Percentiles rank a stretch among this genome's conserved stretches.
These are phyloP conservation scores for Coffea humblotiana DNA, from an alignment of 305 asterid genomes.

Conservation along the genomic window DNA sequence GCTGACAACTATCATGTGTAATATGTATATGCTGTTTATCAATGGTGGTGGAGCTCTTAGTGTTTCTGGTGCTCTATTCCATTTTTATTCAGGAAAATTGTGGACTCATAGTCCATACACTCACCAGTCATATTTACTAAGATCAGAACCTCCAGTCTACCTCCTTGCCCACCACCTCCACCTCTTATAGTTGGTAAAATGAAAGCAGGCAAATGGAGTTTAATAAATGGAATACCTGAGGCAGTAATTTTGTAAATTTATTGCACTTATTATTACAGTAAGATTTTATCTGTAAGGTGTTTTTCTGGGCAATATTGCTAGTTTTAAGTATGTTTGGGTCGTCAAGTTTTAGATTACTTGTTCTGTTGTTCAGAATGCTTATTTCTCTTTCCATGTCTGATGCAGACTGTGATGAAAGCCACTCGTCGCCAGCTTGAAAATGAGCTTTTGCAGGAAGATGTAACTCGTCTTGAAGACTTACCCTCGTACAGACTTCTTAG, in stretches of 20 bases:
- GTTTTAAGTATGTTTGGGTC: neutral
- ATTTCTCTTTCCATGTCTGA: constrained; percentile 3
- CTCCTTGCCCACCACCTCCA: neutral
- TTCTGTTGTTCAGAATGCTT: constrained; percentile 9
- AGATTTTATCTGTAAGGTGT: neutral
- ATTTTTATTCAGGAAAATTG: neutral
- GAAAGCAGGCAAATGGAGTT: neutral
- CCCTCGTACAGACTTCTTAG: constrained; percentile 86
- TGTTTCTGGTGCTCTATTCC: neutral
- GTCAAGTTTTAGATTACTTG: neutral
- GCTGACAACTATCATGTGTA: neutral
- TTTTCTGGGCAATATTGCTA: neutral
- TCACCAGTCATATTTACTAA: neutral
- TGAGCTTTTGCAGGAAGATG: constrained; percentile 85
- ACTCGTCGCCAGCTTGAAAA: constrained; percentile 94
- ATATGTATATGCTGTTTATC: neutral
- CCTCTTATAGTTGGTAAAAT: neutral
- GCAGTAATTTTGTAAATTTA: neutral
- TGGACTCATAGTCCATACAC: neutral
- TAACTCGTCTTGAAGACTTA: constrained; percentile 78
- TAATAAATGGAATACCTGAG: neutral
- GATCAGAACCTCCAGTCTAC: neutral
- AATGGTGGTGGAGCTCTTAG: neutral
- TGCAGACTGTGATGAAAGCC: constrained; percentile 96
- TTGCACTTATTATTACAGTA: neutral